Base-by-base conservation (phyloP, 176 grass and related monocot genomes). In the Elymus sibiricus region DNA sequence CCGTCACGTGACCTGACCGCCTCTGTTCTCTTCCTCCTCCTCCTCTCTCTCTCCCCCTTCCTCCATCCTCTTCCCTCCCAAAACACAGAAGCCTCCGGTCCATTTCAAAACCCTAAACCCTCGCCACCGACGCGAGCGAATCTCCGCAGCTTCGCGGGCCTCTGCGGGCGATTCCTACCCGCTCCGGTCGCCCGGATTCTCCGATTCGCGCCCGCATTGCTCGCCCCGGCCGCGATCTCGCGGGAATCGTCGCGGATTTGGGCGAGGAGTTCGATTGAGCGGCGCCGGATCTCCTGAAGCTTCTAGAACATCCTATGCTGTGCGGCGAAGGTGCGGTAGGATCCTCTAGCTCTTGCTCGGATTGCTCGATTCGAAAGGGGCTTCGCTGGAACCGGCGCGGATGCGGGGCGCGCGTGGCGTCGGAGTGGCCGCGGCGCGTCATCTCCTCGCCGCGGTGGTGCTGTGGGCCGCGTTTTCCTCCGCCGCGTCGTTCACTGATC, bases 401-500 rank as follows among this genome's bases (percentile, higher is more conserved):
- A 79, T 81, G 76, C 22, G 75, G n/a, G 9, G 64, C 51, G 74
- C 35, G 46, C 25, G 55, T 8, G 55, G 64, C 22, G 39, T 78
- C 79, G 60, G 77, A 80, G 90, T 85, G 78, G 81, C 62, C 26
- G 72, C 44, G 74, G 3, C 71, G 35, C 64, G 16, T 25, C 64
- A 43, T 85, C 80, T 83, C 73, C 76, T 94, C 44, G 73, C 22
- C 43, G 71, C 32, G 70, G 80, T 59, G 62, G 78, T 90, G 29
- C 44, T 92, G 46, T 74, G 77, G 62, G 38, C 84, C n/a, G 65
- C 79, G 77, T 44, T 92, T n/a, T 39, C 79, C 82, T 38, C 71
- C 56, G 77, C 87, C 16, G 80, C 65, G 15, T 64, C 85, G 14
- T 87, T 90, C 87, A 94, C 93, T 22, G 90, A 94, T 66, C 93